phyloP scores from a whole-genome alignment of 2,329 filamentous ascomycete species.

The Endoconidiophora laricicola region DNA sequence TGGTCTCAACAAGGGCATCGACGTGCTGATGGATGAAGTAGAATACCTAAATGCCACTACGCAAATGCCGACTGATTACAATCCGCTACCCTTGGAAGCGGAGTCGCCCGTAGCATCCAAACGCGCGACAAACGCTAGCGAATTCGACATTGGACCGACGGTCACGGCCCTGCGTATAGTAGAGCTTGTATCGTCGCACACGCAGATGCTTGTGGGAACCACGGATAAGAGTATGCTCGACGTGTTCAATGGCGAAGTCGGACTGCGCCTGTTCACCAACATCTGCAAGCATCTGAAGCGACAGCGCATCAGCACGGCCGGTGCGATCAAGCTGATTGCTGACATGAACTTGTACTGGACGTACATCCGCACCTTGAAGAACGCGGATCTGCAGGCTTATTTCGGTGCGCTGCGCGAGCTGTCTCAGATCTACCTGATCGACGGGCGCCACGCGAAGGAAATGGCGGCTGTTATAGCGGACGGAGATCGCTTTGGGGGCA shows the following conservation, averaged over 20 bases:
- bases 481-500: constrained; percentile 71
- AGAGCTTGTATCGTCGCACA: constrained; percentile 74
- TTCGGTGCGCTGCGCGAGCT: constrained; percentile 85
- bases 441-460: constrained; percentile 68
- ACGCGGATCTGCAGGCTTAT: constrained; percentile 71
- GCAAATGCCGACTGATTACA: constrained; percentile 78
- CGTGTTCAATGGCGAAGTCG: constrained; percentile 96
- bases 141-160: constrained; percentile 48
- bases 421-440: constrained; percentile 89
- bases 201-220: constrained; percentile 79
- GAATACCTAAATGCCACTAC: constrained; percentile 86
- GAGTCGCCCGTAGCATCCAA: constrained; percentile 10
- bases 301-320: constrained; percentile 77
- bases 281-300: constrained; percentile 96
- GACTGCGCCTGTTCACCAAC: constrained; percentile 75
- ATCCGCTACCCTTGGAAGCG: constrained; percentile 36
- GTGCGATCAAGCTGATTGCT: constrained; percentile 81
- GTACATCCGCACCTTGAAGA: constrained; percentile 67
- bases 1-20: constrained; percentile 91
- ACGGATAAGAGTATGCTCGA: constrained; percentile 97
- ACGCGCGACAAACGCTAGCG: constrained; percentile 18
- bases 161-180: constrained; percentile 66
- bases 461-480: constrained; percentile 92
- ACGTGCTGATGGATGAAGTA: constrained; percentile 95
- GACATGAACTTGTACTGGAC: constrained; percentile 91